Evolutionary conservation across 768 basidiomycete genomes (phyloP), one percentile per base, ranked within the genome.

Genomic region (Boletellus sp.): DNA sequence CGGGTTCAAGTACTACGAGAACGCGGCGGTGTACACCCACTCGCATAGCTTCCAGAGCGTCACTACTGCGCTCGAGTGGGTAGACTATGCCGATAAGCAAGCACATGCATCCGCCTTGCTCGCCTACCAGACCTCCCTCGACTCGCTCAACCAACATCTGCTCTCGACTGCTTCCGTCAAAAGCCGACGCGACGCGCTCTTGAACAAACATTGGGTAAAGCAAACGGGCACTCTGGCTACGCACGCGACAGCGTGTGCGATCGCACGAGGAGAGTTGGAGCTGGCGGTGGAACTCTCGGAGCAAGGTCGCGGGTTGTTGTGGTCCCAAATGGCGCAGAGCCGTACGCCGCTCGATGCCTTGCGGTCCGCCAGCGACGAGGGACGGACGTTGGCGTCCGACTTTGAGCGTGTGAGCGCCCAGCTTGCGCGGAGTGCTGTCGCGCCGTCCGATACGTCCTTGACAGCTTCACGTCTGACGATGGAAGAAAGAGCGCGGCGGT

Each of bases 231-330:
- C 56, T 12, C 34, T 64, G n/a, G 62, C 59, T 8, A 53, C 57
- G 20, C 45, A 66, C 34, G 63, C 65, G n/a, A 36, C 65, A 6
- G 45, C 63, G 7, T 63, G 61, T 45, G 71, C 67, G 1, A 59
- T 66, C 28, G 20, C n/a, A 0, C 46, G 20, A 16, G 59, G 56
- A 2, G 40, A 62, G 33, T 34, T 62, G 22, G 51, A 48, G 19
- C 46, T 56, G 23, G 67, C 63, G 35, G 51, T 74, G 8, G 70
- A 74, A 41, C 67, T 72, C 57, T 62, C 72, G 5, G 67, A 68
- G 40, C 64, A 70, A 26, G 66, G 68, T 2, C 58, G 66, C 6
- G 59, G 62, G 3, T 31, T 70, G 3, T 23, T 70, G 24, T 69
- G 67, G 67, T 59, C 68, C 1, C 60, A 66, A 11, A 28, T 70